These are phyloP conservation scores for Phoenix roebelenii DNA, from an alignment of 176 grass and related monocot genomes.

Conservation along the genomic window DNA sequence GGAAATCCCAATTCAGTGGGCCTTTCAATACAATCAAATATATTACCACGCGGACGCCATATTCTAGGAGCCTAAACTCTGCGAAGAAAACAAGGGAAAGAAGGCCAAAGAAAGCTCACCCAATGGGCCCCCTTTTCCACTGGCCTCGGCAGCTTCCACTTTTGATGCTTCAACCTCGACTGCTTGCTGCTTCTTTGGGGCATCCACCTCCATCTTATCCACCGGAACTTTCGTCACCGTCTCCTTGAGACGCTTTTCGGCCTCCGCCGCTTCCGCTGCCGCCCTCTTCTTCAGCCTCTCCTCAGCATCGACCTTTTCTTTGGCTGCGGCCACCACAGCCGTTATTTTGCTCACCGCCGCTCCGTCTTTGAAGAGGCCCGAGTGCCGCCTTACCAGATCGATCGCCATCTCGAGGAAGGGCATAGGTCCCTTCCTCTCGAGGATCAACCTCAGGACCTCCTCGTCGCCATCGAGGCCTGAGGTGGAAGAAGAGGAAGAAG, in stretches of 20 bases:
- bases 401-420: constrained; percentile 59
- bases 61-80: too few relatives aligned
- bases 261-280: constrained; percentile 7
- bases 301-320: constrained; percentile 64
- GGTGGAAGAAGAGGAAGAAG: constrained; percentile 1
- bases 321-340: constrained; percentile 38
- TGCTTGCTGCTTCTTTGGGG: constrained; percentile 2
- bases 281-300: constrained; percentile 30
- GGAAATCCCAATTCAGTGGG: too few relatives aligned
- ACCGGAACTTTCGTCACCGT: constrained; percentile 15
- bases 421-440: constrained; percentile 53
- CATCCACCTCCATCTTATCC: not conserved
- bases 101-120: too few relatives aligned
- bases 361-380: constrained; percentile 60
- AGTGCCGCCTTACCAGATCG: constrained; percentile 39
- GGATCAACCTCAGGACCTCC: constrained; percentile 33
- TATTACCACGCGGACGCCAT: too few relatives aligned
- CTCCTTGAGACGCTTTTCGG: constrained; percentile 23
- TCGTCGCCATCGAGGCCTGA: constrained; percentile 24
- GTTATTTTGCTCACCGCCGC: constrained; percentile 45
- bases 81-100: too few relatives aligned
- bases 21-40: too few relatives aligned
- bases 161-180: too few relatives aligned
- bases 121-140: too few relatives aligned
- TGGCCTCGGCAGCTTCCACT: too few relatives aligned